A percentile compares a stretch with the other conserved stretches of the same genome.
These are phyloP conservation scores for Osmanthus fragrans DNA, from an alignment of 257 asterid species.

Conservation along the genomic window DNA sequence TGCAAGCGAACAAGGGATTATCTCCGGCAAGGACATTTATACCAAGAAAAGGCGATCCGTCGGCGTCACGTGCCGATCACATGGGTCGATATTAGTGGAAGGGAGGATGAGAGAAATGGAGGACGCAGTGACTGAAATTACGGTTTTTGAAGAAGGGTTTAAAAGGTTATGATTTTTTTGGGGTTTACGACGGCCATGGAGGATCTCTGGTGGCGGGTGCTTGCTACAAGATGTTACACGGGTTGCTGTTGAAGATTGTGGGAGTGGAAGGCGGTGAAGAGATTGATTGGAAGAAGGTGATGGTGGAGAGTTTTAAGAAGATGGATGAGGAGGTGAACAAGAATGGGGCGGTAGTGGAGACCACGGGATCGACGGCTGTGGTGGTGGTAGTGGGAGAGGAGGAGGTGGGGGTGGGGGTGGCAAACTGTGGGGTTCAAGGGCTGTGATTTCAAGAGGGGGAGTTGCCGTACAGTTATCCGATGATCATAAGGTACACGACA, in stretches of 20 bases:
- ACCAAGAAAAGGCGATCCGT: constrained; percentile 25
- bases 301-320: constrained; percentile 47
- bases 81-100: constrained; percentile 49
- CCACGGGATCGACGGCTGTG: too few species aligned
- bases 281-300: constrained; percentile 53
- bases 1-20: background rate
- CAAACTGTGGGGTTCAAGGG: too few species aligned
- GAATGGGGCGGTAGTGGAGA: too few species aligned
- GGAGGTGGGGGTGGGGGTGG: too few species aligned
- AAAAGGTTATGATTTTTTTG: too few species aligned
- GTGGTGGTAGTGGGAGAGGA: too few species aligned
- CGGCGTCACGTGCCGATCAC: constrained; percentile 20
- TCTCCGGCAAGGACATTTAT: background rate
- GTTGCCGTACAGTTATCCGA: too few species aligned
- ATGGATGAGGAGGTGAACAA: too few species aligned
- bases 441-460: too few species aligned
- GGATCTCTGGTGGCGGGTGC: constrained; percentile 66
- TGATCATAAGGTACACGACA: too few species aligned
- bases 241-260: constrained; percentile 29
- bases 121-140: constrained; percentile 58
- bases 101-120: constrained; percentile 80
- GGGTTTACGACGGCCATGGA: constrained; percentile 62
- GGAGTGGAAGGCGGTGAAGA: constrained; percentile 14
- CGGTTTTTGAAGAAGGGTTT: background rate
- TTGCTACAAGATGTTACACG: constrained; percentile 57